phyloP scores from a whole-genome alignment of 768 basidiomycete genomes.

The Leucocoprinus birnbaumii region DNA sequence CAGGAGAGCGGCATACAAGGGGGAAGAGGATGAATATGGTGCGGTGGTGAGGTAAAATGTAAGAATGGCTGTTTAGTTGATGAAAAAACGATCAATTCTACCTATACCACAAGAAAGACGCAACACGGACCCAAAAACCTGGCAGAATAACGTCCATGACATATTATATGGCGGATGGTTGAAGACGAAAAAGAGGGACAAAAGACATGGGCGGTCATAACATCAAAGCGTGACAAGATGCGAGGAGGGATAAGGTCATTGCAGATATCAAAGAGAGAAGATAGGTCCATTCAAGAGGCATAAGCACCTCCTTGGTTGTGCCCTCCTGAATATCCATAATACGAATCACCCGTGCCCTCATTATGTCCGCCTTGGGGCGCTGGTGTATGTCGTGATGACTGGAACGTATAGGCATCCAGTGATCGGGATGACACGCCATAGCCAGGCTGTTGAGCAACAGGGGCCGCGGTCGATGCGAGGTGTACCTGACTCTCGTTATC shows the following conservation, averaged over 20 bases:
- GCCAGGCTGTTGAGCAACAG: slow-evolving; percentile 33
- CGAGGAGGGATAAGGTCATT: neutral
- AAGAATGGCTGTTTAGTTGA: no score
- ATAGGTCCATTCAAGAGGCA: neutral
- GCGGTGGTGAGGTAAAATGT: neutral
- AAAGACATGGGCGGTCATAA: slow-evolving; percentile 5
- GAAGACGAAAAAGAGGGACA: neutral
- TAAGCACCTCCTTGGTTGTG: neutral
- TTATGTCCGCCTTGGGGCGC: slow-evolving; percentile 26
- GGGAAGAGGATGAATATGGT: neutral
- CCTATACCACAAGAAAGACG: slow-evolving; percentile 1
- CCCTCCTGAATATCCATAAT: slow-evolving; percentile 5
- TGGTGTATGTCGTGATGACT: slow-evolving; percentile 13
- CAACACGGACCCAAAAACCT: neutral
- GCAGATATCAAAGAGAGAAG: neutral
- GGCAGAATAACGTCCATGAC: neutral
- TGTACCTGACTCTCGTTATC: slow-evolving; percentile 66
- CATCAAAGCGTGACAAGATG: slow-evolving; percentile 3
- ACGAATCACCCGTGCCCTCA: slow-evolving; percentile 19
- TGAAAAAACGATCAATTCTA: neutral
- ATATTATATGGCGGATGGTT: neutral
- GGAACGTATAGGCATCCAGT: slow-evolving; percentile 14
- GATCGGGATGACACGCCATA: neutral
- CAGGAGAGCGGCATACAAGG: no score
- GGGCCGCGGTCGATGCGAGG: slow-evolving; percentile 56